Base-by-base conservation (phyloP, 164 flowering plant species). In the Umbilicus rupestris region DNA sequence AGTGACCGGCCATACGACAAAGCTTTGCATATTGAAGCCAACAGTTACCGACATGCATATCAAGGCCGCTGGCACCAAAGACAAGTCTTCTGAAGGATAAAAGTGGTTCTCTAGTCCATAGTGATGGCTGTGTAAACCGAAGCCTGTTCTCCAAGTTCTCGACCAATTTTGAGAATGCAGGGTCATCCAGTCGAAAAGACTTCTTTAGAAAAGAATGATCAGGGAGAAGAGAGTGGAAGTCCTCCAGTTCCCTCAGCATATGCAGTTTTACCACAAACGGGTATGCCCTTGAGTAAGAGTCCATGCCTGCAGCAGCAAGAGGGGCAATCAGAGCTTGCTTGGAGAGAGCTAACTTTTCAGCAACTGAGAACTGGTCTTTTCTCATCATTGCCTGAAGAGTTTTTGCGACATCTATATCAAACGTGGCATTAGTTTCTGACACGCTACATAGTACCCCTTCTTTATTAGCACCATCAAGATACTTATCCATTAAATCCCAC, bases 221-320 rank as follows among this genome's bases (percentile, higher is more conserved):
- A 63, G 63, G 75, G 33, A 95, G 87, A 68, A 95, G 84, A 73
- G 67, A 37, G 68, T 88, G 85, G 70, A 92, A 95, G 75, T 92
- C 97, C 75, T 92, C 97, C 62, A 95, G 76, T 78, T 95, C 99
- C 47, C 79, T 78, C 33, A 95, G 86, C 82, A 92, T 68, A 79
- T 95, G 99, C 74, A 95, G 92, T 84, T 90, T 95, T 50, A 95
- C 96, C 60, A 82, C 75, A 73, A 84, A 84, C 45, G 99, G 99
- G 73, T 95, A 95, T 44, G 99, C 99, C 14, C 99, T 83, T 42
- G 69, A 72, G 62, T 95, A 95, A 33, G 99, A 95, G 69, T 95
- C 99, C 99, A 95, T 95, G 59, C 99, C 97, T 88, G 99, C 99
- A 76, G 99, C 99, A 74, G 98, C 97, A 44, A 95, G 76, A 68